Evolutionary conservation across 805 yeast genomes (phyloP).

Genomic region (Maudiozyma turicensis): DNA sequence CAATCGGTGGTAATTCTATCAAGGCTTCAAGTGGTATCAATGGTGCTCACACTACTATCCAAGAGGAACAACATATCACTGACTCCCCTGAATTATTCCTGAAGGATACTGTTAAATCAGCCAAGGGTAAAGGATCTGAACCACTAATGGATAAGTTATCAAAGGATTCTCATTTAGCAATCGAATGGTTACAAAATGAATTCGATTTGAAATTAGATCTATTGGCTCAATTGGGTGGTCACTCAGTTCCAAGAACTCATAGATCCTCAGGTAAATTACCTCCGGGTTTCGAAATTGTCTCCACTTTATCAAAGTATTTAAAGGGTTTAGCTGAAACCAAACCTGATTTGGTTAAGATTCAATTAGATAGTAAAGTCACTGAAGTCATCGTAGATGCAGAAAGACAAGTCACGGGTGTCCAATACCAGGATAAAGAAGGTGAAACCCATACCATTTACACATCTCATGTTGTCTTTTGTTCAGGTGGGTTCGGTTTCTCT

Average conservation of each 20-base stretch:
- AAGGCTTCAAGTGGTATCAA: constrained; percentile 58
- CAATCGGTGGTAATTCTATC: constrained; percentile 49
- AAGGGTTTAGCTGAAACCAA: constrained; percentile 25
- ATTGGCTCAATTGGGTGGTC: constrained; percentile 76
- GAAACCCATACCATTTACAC: constrained; percentile 21
- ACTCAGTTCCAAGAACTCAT: constrained; percentile 71
- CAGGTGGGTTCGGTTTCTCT: constrained; percentile 47
- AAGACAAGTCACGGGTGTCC: constrained; percentile 34
- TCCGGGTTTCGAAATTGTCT: constrained; percentile 51
- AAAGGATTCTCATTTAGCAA: constrained; percentile 53
- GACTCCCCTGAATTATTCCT: constrained; percentile 55
- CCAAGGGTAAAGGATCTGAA: constrained; percentile 50
- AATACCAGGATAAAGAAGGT: constrained; percentile 28
- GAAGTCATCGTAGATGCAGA: constrained; percentile 25
- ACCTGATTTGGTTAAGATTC: constrained; percentile 28
- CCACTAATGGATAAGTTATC: constrained; percentile 51
- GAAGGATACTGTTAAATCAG: constrained; percentile 58
- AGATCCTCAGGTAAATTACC: constrained; percentile 54
- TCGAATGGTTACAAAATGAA: constrained; percentile 61
- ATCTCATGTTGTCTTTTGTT: constrained; percentile 38
- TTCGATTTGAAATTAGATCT: constrained; percentile 54
- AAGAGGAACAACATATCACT: constrained; percentile 35
- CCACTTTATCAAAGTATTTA: constrained; percentile 34
- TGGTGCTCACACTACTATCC: constrained; percentile 64
- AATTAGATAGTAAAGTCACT: constrained; percentile 32